Evolutionary conservation across 495 filamentous ascomycete species (phyloP).

Genomic region (Lophiotrema nucula): DNA sequence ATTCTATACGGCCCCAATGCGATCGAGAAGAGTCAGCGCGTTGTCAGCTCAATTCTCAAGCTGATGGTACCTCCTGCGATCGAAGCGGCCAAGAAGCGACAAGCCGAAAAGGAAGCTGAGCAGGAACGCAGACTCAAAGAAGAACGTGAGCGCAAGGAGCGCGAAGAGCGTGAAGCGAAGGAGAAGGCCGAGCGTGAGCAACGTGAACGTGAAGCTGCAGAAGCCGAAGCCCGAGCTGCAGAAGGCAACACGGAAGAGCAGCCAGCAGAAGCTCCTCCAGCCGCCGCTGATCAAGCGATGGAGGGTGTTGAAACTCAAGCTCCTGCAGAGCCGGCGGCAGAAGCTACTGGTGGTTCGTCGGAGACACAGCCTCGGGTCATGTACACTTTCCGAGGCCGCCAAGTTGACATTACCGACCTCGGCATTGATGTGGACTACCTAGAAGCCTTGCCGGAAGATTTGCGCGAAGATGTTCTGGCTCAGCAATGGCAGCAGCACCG

Average conservation of each 20-base stretch:
- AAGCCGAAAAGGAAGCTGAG: conserved; percentile 39
- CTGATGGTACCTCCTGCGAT: conserved; percentile 82
- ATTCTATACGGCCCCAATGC: conserved; percentile 72
- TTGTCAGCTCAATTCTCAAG: conserved; percentile 70
- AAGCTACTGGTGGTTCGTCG: conserved; percentile 47
- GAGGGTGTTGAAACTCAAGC: conserved; percentile 72
- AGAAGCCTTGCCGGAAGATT: conserved; percentile 88
- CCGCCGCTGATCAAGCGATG: conserved; percentile 64
- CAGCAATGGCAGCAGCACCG: conserved; percentile 79
- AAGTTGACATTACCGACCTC: conserved; percentile 87
- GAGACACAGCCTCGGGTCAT: conserved; percentile 61
- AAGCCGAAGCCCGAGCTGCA: conserved; percentile 42
- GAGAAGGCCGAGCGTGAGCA: conserved; percentile 65
- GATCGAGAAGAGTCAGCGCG: conserved; percentile 67
- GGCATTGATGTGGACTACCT: conserved; percentile 94
- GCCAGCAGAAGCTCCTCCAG: conserved; percentile 43
- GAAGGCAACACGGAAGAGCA: conserved; percentile 13
- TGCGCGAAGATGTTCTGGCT: conserved; percentile 92
- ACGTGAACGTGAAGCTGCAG: conserved; percentile 58
- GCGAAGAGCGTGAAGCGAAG: conserved; percentile 60
- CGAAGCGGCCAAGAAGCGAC: conserved; percentile 63
- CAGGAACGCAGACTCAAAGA: conserved; percentile 44
- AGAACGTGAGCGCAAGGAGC: conserved; percentile 49
- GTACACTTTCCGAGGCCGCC: conserved; percentile 77
- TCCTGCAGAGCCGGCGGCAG: conserved; percentile 7